Base-by-base conservation (phyloP, 441 rosid genomes). In the Erodium texanum region DNA sequence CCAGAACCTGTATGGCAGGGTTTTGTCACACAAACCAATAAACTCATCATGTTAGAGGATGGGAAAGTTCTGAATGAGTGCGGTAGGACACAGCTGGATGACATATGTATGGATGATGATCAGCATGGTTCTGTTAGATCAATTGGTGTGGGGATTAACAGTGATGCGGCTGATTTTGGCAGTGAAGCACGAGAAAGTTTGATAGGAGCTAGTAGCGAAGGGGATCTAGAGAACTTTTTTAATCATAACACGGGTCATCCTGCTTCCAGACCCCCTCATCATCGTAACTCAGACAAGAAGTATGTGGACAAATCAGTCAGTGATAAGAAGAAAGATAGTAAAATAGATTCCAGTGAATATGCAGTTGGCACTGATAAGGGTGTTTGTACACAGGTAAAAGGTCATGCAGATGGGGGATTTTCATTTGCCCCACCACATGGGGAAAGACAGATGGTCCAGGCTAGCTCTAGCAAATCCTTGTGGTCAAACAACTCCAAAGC, bases 1-100 rank as follows among this genome's bases (percentile, higher is more conserved):
- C n/a, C 82, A 24, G 97, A 86, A 78, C 96, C 96, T 74, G 91
- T 89, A 69, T 92, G 99, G 98, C 90, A 88, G 76, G 99, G 98
- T 20, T 89, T 94, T 88, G 96, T 92, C 36, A 82, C 90, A 48
- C 89, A 87, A 75, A 82, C 90, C 18, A 86, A 89, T 82, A 94
- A 89, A 61, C 86, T 86, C 62, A 69, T 80, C 69, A 74, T 81
- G 86, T 72, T 87, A 73, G 93, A 84, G 66, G 88, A 87, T 73
- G 85, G 81, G 41, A 89, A 82, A 71, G 77, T 77, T 68, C 69
- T 79, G 68, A 74, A 75, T 64, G 86, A 84, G 41, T 24, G 54
- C 75, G 86, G 83, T 38, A 85, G 81, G 74, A 74, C 82, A 43
- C 83, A 62, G 27, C 66, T 83, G 24, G 92, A 87, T 73, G 93